Evolutionary conservation across 1,139 yeast genomes (phyloP), one percentile per base, ranked within the genome.

Genomic region (Yueomyces sp.): DNA sequence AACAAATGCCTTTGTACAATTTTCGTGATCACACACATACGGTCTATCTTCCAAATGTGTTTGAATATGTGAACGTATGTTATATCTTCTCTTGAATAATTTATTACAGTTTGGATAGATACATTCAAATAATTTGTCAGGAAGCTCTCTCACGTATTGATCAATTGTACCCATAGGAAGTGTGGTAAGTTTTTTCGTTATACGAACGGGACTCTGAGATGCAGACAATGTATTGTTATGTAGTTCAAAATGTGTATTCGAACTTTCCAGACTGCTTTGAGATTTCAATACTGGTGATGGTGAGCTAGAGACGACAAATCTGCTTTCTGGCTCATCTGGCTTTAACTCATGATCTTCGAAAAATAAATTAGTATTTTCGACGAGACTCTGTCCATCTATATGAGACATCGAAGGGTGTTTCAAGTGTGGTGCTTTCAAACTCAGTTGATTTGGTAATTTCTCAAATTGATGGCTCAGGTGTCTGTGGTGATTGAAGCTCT

Each of bases 21-120:
- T 76, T 26, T 69, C 75, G 48, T 68, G 68, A 19, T 71, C 66
- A 59, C 96, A 87, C 45, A 61, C 58, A 63, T 79, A 81, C 1
- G 99, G 99, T 44, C 97, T 69, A 62, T 93, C 98, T 60, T 93
- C 81, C 42, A 93, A 67, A 68, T 93, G 99, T 0, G 98, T 93
- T 60, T 93, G 98, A 45, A 93, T 89, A 60, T 93, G 99, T 0
- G 96, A 86, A 48, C 97, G 72, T n/a, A 86, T 87, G 59, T 93
- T 93, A 64, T 93, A 93, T 41, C 96, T 70, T 56, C 98, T 72
- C 7, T 89, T 79, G 64, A 93, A 91, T 45, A 74, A 68, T 62
- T 93, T 87, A 19, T 85, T 83, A 64, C 99, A 93, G 43, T 75
- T 73, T 28, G 83, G 76, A 62, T 72, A 91, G 46, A 75, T 70